phyloP scores from a whole-genome alignment of 2,329 filamentous ascomycete species.

The Pleomassaria siparia region DNA sequence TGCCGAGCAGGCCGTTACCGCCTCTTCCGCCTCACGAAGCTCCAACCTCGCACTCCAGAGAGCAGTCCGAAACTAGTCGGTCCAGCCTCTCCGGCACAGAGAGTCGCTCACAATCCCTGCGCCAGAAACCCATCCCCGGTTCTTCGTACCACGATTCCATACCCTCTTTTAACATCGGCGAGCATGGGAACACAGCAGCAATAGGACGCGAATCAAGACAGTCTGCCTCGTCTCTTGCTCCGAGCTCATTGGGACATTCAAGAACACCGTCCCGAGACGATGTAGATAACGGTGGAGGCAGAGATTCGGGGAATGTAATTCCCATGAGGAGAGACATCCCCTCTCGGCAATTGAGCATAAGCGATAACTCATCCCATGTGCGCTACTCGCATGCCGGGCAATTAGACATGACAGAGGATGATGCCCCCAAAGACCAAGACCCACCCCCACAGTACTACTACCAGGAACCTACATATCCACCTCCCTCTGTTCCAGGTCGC shows the following conservation, averaged over 20 bases:
- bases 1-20: slow-evolving; percentile 27
- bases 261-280: slow-evolving; percentile 39
- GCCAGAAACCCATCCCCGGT: slow-evolving; percentile 26
- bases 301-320: slow-evolving; percentile 25
- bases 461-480: slow-evolving; percentile 26
- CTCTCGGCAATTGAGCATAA: slow-evolving; percentile 38
- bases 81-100: slow-evolving; percentile 20
- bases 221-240: slow-evolving; percentile 35
- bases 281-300: slow-evolving; percentile 24
- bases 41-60: slow-evolving; percentile 11
- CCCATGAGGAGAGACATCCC: slow-evolving; percentile 37
- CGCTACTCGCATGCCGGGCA: slow-evolving; percentile 37
- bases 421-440: slow-evolving; percentile 25
- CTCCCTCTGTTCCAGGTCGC: slow-evolving; percentile 23
- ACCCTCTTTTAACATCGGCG: slow-evolving; percentile 35
- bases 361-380: slow-evolving; percentile 30
- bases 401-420: slow-evolving; percentile 31
- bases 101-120: slow-evolving; percentile 22
- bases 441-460: slow-evolving; percentile 15
- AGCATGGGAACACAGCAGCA: slow-evolving; percentile 30
- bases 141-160: slow-evolving; percentile 20
- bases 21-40: slow-evolving; percentile 25
- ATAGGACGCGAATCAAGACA: slow-evolving; percentile 36
- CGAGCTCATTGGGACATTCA: slow-evolving; percentile 38
- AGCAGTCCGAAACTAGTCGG: slow-evolving; percentile 14